Evolutionary conservation across 768 basidiomycete species (phyloP).

Genomic region (Hebeloma cylindrosporum): DNA sequence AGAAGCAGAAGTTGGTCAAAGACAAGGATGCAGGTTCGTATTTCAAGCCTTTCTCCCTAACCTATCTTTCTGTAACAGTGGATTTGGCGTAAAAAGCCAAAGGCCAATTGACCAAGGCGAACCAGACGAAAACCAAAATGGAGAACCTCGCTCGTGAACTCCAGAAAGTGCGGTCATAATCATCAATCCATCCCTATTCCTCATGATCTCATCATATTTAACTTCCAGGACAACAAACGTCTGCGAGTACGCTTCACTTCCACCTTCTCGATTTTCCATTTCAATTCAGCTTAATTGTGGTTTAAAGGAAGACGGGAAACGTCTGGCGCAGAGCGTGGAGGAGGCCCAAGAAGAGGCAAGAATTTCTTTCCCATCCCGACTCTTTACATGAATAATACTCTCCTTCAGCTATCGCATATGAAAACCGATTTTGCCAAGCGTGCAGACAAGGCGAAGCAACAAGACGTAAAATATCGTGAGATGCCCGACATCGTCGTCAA

Average conservation of each 20-base stretch:
- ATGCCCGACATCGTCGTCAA: conserved; percentile 90
- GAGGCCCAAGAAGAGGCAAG: conserved; percentile 82
- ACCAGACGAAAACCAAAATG: conserved; percentile 87
- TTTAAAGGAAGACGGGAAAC: conserved; percentile 80
- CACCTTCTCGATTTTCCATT: neutral
- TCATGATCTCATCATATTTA: conserved; percentile 14
- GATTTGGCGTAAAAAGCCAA: conserved; percentile 54
- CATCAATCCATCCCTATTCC: conserved; percentile 13
- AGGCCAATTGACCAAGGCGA: conserved; percentile 81
- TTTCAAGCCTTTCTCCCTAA: conserved; percentile 2
- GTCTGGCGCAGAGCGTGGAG: conserved; percentile 75
- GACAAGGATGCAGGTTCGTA: conserved; percentile 84
- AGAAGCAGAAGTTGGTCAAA: conserved; percentile 87
- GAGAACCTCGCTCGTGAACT: conserved; percentile 87
- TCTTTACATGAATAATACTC: conserved; percentile 11
- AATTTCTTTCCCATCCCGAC: neutral
- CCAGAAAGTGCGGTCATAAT: conserved; percentile 63
- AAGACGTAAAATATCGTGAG: conserved; percentile 80
- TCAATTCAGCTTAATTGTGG: conserved; percentile 16
- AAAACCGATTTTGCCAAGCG: conserved; percentile 81
- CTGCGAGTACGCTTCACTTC: conserved; percentile 58
- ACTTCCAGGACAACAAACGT: conserved; percentile 79
- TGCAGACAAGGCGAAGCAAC: conserved; percentile 73
- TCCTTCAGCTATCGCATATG: conserved; percentile 67
- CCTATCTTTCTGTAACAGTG: conserved; percentile 9